phyloP scores from a whole-genome alignment of 345 rosid species.

The Salix suchowensis region DNA sequence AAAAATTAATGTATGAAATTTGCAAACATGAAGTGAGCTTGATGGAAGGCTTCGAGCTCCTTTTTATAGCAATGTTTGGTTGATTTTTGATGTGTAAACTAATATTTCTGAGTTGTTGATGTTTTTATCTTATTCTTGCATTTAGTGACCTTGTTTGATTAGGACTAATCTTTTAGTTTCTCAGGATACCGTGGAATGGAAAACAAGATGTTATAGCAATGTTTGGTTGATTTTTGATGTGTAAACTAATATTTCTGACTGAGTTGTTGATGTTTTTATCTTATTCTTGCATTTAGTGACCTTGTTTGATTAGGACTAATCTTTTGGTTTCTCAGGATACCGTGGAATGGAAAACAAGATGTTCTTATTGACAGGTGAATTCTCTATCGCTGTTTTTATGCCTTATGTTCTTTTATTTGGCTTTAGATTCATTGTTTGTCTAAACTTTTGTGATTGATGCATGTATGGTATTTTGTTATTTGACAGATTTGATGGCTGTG shows the following conservation, averaged over 20 bases:
- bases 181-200: slow-evolving; percentile 92
- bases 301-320: not conserved
- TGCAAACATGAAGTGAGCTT: not conserved
- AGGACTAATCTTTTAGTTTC: not conserved
- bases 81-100: not conserved
- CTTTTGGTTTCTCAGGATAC: slow-evolving; percentile 47
- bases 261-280: not conserved
- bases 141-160: not conserved
- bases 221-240: not conserved
- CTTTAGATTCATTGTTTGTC: not conserved
- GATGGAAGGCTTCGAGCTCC: not conserved
- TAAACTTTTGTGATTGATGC: not conserved
- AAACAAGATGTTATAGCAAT: slow-evolving; percentile 51
- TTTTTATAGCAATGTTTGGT: not conserved
- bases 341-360: slow-evolving; percentile 91
- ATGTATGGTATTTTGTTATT: not conserved
- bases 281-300: not conserved
- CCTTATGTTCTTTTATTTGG: not conserved
- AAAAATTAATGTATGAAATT: not conserved
- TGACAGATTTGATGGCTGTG: slow-evolving; percentile 81
- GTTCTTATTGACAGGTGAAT: slow-evolving; percentile 69
- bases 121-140: not conserved
- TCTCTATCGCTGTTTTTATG: not conserved
- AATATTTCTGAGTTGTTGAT: not conserved
- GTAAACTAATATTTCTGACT: not conserved